Conservation (phyloP, 1,139 yeast genomes). For the Yamadazyma epiphylla region DNA sequence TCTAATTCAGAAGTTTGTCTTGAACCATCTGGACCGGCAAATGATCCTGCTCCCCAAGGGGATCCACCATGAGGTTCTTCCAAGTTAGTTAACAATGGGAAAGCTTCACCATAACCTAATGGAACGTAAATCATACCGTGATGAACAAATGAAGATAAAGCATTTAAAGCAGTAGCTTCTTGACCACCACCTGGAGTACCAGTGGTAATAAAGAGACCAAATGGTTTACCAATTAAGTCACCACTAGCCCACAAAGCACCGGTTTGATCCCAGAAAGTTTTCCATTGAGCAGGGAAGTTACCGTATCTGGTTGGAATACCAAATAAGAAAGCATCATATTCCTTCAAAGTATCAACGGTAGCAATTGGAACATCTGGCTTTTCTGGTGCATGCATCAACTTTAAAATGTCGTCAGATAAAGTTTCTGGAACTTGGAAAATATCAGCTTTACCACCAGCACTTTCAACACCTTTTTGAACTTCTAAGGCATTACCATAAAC, state of each 20-base stretch:
- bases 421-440: conserved; percentile 50
- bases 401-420: conserved; percentile 38
- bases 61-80: conserved; percentile 45
- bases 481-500: conserved; percentile 45
- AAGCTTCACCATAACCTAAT: conserved; percentile 40
- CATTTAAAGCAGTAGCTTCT: conserved; percentile 38
- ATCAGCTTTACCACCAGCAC: conserved; percentile 29
- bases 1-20: conserved; percentile 41
- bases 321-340: conserved; percentile 46
- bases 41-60: conserved; percentile 51
- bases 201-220: conserved; percentile 42
- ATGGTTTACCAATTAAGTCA: conserved; percentile 45
- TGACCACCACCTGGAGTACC: conserved; percentile 48
- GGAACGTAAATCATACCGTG: conserved; percentile 52
- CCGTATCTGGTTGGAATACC: conserved; percentile 55
- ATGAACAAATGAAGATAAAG: conserved; percentile 38
- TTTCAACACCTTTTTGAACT: conserved; percentile 39
- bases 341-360: conserved; percentile 29
- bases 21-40: conserved; percentile 48
- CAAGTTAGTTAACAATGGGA: conserved; percentile 28
- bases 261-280: conserved; percentile 40
- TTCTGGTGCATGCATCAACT: conserved; percentile 36
- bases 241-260: conserved; percentile 53
- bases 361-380: conserved; percentile 39
- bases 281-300: conserved; percentile 42